Evolutionary conservation across 2,329 filamentous ascomycete genomes (phyloP), one percentile per base, ranked within the genome.

Genomic region (Aspergillus sp.): DNA sequence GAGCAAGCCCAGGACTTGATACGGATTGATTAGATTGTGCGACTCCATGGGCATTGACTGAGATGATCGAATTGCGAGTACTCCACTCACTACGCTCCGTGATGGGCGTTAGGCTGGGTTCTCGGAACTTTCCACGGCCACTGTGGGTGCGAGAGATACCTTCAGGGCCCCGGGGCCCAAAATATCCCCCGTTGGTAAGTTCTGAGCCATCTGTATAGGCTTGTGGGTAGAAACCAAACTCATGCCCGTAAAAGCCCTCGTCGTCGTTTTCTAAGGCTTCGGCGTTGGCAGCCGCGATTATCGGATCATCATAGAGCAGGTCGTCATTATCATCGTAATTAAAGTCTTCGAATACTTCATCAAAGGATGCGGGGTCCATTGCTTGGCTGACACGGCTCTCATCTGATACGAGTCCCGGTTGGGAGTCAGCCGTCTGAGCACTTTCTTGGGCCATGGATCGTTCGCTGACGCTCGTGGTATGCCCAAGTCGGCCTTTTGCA

Each of bases 11-110:
- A 0, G 91, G 89, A 63, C 88, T 91, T 33, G 87, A 81, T 2
- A 91, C 67, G 0, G 81, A 76, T 56, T 71, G 77, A 41, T 78
- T 84, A 57, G 80, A 84, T 55, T 72, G 73, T 3, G 73, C 66
- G 3, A 68, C 66, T 2, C 75, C 74, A 45, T 85, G 84, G 33
- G 87, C 76, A 7, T 80, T 81, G 60, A 93, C 78, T 58, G 89
- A 91, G 78, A 96, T 90, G 58, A 96, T 85, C 1, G 90, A 96
- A 71, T 97, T 98, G 45, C 95, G 87, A 58, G 96, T 96, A 43
- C 91, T 96, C 79, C 96, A 97, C 75, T 99, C 95, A 58, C 91
- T 96, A 12, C 93, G 86, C 73, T 98, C 95, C 0, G 93, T 98
- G 66, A 99, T 98, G 6, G 95, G 95, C 1, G 95, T 98, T 48